Evolutionary conservation across 129 eudicot genomes (phyloP).

Genomic region (Deinandra increscens): DNA sequence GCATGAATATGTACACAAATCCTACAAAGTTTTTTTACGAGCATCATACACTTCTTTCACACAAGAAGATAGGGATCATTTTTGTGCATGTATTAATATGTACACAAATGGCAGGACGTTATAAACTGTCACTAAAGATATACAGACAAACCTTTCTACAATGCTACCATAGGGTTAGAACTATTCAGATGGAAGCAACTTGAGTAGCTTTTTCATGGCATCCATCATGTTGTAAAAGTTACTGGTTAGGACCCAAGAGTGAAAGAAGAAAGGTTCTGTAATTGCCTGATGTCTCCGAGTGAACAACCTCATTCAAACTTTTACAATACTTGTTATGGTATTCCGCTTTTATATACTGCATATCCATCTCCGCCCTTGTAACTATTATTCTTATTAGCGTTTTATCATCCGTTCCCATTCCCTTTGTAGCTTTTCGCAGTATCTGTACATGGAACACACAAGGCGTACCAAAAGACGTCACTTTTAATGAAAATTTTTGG

Average conservation of each 20-base stretch:
- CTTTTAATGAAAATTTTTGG: no score
- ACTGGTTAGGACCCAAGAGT: conserved; percentile 53
- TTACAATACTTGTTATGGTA: conserved; percentile 59
- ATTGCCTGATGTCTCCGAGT: conserved; percentile 76
- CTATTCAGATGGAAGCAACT: not conserved
- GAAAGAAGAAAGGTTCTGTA: conserved; percentile 63
- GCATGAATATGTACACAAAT: not conserved
- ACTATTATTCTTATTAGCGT: conserved; percentile 62
- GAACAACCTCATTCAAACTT: conserved; percentile 65
- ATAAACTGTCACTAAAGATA: not conserved
- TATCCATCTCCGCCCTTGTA: conserved; percentile 70
- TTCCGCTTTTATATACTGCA: conserved; percentile 77
- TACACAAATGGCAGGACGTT: not conserved
- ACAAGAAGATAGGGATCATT: no score
- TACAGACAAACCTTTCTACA: not conserved
- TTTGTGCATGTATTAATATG: no score
- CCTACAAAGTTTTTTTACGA: not conserved
- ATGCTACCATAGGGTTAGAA: not conserved
- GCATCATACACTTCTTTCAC: no score
- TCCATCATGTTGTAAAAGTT: not conserved
- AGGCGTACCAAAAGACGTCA: no score
- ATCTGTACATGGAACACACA: conserved; percentile 26
- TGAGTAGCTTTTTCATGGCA: not conserved
- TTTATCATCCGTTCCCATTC: conserved; percentile 71
- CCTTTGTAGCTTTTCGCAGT: conserved; percentile 70